Percentiles rank a stretch among this genome's conserved stretches.
Evolutionary conservation across 768 basidiomycete genomes (phyloP).

Genomic region (Hygrophorus pudorinus): DNA sequence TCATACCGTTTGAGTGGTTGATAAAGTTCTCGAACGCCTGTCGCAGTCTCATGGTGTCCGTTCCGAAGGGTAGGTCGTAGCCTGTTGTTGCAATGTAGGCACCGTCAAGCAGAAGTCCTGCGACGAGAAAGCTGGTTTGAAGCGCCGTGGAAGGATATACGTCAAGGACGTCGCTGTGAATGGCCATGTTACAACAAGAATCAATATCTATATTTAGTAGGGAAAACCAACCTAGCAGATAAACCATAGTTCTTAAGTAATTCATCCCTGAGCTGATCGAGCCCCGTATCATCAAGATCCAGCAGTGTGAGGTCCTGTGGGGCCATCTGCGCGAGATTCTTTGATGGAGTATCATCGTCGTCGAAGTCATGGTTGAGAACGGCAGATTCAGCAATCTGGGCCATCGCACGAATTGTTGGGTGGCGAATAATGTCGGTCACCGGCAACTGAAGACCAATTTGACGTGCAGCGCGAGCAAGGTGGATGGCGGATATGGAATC

Average conservation of each 20-base stretch:
- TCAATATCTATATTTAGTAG: too few species aligned
- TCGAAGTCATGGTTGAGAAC: background rate
- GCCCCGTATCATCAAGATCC: background rate
- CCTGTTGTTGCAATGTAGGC: too few species aligned
- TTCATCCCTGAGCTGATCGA: background rate
- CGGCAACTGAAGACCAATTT: background rate
- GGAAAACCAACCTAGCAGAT: background rate
- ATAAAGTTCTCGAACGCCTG: background rate
- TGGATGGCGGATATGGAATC: background rate
- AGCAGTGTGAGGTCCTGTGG: slow-evolving; percentile 1
- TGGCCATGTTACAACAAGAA: too few species aligned
- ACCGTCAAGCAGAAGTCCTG: too few species aligned
- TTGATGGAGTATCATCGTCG: background rate
- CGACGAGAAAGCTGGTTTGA: too few species aligned
- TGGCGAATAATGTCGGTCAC: background rate
- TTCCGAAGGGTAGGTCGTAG: too few species aligned
- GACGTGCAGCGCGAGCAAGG: background rate
- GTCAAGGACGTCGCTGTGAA: background rate
- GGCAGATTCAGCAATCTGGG: background rate
- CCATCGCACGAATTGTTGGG: slow-evolving; percentile 1
- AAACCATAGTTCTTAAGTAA: slow-evolving; percentile 1
- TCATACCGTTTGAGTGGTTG: slow-evolving; percentile 1
- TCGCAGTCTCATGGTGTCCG: too few species aligned
- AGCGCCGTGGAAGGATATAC: slow-evolving; percentile 1
- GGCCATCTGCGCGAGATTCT: background rate